Percentiles rank a stretch among this genome's conserved stretches.
phyloP scores from a whole-genome alignment of 164 flowering plant species.

The Kalanchoe fedtschenkoi region DNA sequence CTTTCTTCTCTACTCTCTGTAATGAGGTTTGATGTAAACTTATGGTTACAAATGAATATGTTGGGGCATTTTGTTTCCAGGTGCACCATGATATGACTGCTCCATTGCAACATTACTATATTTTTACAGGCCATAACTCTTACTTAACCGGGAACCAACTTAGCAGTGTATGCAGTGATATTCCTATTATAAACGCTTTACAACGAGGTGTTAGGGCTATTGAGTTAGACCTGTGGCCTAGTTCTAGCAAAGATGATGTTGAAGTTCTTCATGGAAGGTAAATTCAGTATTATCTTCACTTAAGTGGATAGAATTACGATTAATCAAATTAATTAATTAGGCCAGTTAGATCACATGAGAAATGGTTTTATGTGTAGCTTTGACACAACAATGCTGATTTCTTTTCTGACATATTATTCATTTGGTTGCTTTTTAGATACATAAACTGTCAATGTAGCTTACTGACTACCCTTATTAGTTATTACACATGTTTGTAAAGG shows the following conservation, averaged over 20 bases:
- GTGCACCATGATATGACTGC: constrained; percentile 81
- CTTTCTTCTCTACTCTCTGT: neutral
- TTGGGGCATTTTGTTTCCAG: constrained; percentile 22
- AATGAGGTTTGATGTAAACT: neutral
- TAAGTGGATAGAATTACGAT: neutral
- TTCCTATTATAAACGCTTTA: constrained; percentile 59
- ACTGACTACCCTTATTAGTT: neutral
- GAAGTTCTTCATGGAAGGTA: constrained; percentile 80
- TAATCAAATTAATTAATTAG: neutral
- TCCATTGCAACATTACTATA: constrained; percentile 76
- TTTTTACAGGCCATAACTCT: constrained; percentile 83
- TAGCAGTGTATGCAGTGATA: constrained; percentile 74
- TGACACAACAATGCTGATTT: neutral
- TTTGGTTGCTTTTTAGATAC: neutral
- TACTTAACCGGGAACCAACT: constrained; percentile 86
- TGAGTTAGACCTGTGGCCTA: constrained; percentile 85
- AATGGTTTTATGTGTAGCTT: neutral
- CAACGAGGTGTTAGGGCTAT: constrained; percentile 66
- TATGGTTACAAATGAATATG: neutral
- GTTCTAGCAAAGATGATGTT: constrained; percentile 47
- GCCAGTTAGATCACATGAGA: neutral
- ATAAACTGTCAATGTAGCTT: neutral
- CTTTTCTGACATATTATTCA: neutral
- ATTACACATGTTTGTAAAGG: too few species aligned
- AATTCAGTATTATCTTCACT: neutral